Evolutionary conservation across 2,329 filamentous ascomycete genomes (phyloP), one percentile per base, ranked within the genome.

Genomic region (Zopfia rhizophila): DNA sequence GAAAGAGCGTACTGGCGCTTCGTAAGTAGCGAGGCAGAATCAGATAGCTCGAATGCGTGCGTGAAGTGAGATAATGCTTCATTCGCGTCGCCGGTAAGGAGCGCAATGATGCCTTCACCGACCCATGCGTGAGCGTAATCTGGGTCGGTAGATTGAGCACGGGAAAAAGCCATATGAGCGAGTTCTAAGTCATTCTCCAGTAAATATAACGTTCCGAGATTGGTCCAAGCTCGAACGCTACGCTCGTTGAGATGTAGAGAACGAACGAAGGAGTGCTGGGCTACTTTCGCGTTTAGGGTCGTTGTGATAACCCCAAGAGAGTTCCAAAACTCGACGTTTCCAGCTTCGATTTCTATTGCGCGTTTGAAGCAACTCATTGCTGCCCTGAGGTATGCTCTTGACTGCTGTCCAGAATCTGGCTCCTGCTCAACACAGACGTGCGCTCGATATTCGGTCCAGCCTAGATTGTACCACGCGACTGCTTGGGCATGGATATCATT

Each of bases 321-420:
- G 65, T 97, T 97, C 94, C 94, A 99, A 70, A 97, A 97, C 58
- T 97, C 93, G 0, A 90, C 79, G 65, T 97, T 99, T 38, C 91
- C 90, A 5, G 92, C 89, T 71, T 99, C 95, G 1, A 97, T 80
- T 72, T 97, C 94, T 55, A 99, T 99, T 1, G 94, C 90, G 31
- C 90, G 83, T 75, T 99, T 99, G 81, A 99, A 97, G 61, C 90
- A 94, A 42, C 87, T 83, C 53, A 97, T 88, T 1, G 94, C 84
- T 5, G 91, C 87, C 68, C 88, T 92, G 33, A 94, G 78, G 57
- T 91, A 91, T 56, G 81, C 82, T 61, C 81, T 87, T 61, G 84
- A 85, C 7, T 54, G 55, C 13, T 55, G 43, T 3, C 54, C 55
- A n/a, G 58, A 38, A 1, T 54, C 36, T 3, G 37, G 44, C 38